Conservation (phyloP, 768 basidiomycete genomes). For the Russula sp. region DNA sequence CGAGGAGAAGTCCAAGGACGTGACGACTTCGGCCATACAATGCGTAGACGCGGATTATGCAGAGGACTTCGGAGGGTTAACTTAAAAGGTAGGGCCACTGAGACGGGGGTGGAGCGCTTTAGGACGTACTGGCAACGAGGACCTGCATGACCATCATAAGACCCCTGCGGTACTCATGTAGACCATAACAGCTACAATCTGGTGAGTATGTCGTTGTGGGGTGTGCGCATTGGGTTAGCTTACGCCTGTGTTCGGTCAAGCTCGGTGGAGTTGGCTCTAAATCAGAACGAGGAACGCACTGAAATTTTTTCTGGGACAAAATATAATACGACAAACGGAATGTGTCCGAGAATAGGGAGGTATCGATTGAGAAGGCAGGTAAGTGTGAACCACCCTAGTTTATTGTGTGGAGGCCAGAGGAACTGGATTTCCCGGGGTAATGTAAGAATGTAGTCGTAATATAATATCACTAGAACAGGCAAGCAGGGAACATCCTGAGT, state of each 20-base stretch:
- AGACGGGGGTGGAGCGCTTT: not conserved
- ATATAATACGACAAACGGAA: slow-evolving; percentile 26
- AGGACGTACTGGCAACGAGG: slow-evolving; percentile 1
- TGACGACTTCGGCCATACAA: slow-evolving; percentile 6
- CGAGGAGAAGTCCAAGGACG: not conserved
- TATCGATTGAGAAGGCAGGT: slow-evolving; percentile 49
- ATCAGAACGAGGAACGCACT: slow-evolving; percentile 1
- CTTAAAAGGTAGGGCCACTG: not conserved
- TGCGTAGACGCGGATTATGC: slow-evolving; percentile 7
- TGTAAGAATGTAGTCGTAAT: slow-evolving; percentile 31
- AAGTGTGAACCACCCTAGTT: slow-evolving; percentile 36
- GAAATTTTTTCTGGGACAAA: not conserved
- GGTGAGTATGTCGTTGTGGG: not conserved
- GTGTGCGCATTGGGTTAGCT: not conserved
- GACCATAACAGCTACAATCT: not conserved
- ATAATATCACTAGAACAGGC: slow-evolving; percentile 25
- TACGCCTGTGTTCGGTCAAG: not conserved
- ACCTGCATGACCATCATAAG: not conserved
- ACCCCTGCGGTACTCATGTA: not conserved
- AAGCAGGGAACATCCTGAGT: not conserved
- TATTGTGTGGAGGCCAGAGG: slow-evolving; percentile 37
- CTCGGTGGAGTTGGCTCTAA: not conserved
- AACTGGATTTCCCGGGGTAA: slow-evolving; percentile 35
- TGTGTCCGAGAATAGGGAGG: slow-evolving; percentile 36
- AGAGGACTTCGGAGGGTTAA: not conserved